Conservation (phyloP, 2,329 filamentous ascomycete genomes). For the Cladorrhinum sp. region DNA sequence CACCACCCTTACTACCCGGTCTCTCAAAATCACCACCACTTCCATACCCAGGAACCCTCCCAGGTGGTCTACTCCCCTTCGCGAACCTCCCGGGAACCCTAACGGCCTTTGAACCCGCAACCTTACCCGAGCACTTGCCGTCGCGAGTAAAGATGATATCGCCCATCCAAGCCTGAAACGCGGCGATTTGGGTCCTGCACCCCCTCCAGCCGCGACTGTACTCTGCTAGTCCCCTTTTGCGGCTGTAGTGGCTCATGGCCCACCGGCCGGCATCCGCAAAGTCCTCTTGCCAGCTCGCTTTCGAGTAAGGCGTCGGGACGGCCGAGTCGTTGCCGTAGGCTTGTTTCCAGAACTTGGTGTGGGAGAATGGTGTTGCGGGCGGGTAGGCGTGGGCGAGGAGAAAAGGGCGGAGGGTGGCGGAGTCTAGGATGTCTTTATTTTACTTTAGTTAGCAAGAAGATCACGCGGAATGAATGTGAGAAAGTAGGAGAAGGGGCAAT, state of each 20-base stretch:
- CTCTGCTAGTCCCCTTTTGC: slow-evolving; percentile 3
- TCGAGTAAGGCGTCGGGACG: slow-evolving; percentile 19
- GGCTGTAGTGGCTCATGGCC: slow-evolving; percentile 17
- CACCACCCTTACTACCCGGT: too few relatives aligned
- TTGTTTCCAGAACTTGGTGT: slow-evolving; percentile 14
- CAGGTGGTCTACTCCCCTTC: not conserved
- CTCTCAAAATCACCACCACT: not conserved
- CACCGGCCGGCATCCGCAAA: slow-evolving; percentile 23
- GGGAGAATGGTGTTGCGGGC: slow-evolving; percentile 12
- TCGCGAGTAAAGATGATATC: slow-evolving; percentile 9
- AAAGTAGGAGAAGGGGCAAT: not conserved
- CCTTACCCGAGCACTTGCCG: slow-evolving; percentile 9
- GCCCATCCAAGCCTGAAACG: slow-evolving; percentile 10
- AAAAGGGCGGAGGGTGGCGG: slow-evolving; percentile 1
- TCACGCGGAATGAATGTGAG: not conserved
- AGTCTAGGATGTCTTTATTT: slow-evolving; percentile 18
- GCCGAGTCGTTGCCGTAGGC: slow-evolving; percentile 9
- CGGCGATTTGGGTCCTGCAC: slow-evolving; percentile 12
- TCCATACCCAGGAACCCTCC: not conserved
- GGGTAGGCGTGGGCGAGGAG: slow-evolving; percentile 7
- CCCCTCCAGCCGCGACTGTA: slow-evolving; percentile 17
- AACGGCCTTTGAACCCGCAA: not conserved
- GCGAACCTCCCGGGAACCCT: not conserved
- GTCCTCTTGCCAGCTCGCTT: slow-evolving; percentile 14
- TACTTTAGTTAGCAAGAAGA: too few relatives aligned